These are phyloP conservation scores for Xylariomycetidae sp. DNA, from an alignment of 2,329 filamentous ascomycete genomes.

Conservation along the genomic window DNA sequence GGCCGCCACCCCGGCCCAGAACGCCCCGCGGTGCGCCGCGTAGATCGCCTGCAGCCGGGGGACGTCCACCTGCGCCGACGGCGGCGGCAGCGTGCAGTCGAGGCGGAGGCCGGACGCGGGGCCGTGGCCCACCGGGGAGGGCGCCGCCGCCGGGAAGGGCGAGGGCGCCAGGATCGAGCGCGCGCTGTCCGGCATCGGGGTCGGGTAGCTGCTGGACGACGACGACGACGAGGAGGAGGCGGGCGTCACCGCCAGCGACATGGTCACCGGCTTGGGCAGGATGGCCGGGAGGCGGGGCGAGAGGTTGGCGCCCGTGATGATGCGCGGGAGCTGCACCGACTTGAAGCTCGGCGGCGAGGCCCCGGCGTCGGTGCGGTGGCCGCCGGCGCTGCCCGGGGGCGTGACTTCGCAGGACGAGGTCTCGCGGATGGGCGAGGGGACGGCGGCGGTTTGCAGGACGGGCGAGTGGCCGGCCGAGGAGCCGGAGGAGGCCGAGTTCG, in stretches of 20 bases:
- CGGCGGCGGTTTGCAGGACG: conserved; percentile 34
- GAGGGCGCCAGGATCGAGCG: conserved; percentile 38
- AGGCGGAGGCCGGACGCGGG: conserved; percentile 52
- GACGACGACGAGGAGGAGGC: conserved; percentile 30
- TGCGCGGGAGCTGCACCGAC: conserved; percentile 47
- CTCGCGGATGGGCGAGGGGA: conserved; percentile 47
- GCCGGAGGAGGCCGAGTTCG: conserved; percentile 61
- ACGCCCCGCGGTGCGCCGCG: conserved; percentile 60
- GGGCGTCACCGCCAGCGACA: conserved; percentile 35
- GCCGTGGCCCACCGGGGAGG: conserved; percentile 30
- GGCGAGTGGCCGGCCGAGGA: conserved; percentile 53
- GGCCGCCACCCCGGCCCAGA: conserved; percentile 66
- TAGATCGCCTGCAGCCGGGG: conserved; percentile 65
- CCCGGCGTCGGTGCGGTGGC: conserved; percentile 40
- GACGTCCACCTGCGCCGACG: conserved; percentile 49
- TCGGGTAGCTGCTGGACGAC: too few relatives aligned
- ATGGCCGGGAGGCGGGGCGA: conserved; percentile 54
- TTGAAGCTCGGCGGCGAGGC: conserved; percentile 38
- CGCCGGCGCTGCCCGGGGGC: conserved; percentile 38
- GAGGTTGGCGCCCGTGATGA: conserved; percentile 37
- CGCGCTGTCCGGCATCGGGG: conserved; percentile 34
- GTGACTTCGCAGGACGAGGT: conserved; percentile 42
- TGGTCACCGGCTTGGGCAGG: conserved; percentile 57
- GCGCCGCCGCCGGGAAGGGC: conserved; percentile 32
- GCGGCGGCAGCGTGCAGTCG: conserved; percentile 47